Evolutionary conservation across 495 filamentous ascomycete genomes (phyloP), one percentile per base, ranked within the genome.

Genomic region (Talaromyces liani): DNA sequence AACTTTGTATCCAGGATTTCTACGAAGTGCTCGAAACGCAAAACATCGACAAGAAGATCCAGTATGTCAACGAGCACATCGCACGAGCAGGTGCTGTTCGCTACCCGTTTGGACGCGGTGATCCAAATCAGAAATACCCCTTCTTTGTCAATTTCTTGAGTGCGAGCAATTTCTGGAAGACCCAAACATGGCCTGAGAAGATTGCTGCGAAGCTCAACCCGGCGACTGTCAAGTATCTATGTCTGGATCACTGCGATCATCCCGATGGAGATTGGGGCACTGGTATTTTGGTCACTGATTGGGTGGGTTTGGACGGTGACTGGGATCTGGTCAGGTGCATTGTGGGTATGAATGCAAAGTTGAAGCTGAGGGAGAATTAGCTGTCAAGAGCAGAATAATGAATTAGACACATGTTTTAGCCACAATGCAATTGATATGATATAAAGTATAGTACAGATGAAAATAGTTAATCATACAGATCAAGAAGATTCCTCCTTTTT

Each of bases 201-300:
- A 88, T 98, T 69, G 93, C 93, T n/a, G 86, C 85, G 33, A 93
- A 91, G 79, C 79, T 96, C 22, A 98, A 98, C 76, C 91, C 94
- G n/a, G 88, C 86, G n/a, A 82, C 91, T 29, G 82, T 91, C 47
- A 86, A 91, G 58, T 91, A 88, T 75, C 73, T 97, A 51, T 94
- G 91, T 66, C 74, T 84, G 68, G 82, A 79, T 16, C 90, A 94
- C 68, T 75, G 67, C 73, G 75, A 76, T 71, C 80, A 68, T 64
- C 73, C 18, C 67, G 77, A 64, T 24, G 88, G 91, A 10, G 91
- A 96, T 72, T 92, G 88, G 55, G 83, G 84, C 10, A 96, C 93
- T n/a, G 94, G 95, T 24, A 86, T 98, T 61, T 86, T 98, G 27
- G 90, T 98, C 31, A 92, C 87, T 56, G 94, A 98, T 73, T 97